Conservation (phyloP, 2,329 filamentous ascomycete species). For the Exutisphaerella laricina region DNA sequence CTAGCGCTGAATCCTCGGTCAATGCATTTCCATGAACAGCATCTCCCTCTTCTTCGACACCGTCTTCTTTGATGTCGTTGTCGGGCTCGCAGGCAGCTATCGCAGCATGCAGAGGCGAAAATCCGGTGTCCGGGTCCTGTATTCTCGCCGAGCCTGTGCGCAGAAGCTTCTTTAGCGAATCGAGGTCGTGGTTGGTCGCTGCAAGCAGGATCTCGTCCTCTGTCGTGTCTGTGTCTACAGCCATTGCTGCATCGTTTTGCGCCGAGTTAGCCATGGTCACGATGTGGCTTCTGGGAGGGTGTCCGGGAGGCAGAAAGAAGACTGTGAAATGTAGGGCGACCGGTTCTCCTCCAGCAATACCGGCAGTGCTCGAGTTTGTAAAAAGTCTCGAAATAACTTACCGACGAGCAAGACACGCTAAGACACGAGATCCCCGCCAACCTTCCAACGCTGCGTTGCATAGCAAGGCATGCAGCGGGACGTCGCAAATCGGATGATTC, state of each 20-base stretch:
- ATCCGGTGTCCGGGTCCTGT: constrained; percentile 78
- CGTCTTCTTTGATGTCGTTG: constrained; percentile 32
- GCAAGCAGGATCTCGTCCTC: constrained; percentile 60
- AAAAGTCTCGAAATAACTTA: too few relatives aligned
- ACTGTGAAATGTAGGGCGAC: not conserved
- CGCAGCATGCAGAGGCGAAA: constrained; percentile 82
- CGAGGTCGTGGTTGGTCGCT: constrained; percentile 61
- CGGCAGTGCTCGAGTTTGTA: too few relatives aligned
- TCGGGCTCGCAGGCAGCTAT: constrained; percentile 58
- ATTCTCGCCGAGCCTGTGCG: constrained; percentile 58
- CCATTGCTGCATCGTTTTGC: constrained; percentile 17
- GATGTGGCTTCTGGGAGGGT: not conserved
- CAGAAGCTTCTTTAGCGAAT: constrained; percentile 64
- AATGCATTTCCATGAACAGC: constrained; percentile 31
- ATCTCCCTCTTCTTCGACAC: constrained; percentile 30
- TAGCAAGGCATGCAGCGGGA: too few relatives aligned
- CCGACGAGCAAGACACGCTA: too few relatives aligned
- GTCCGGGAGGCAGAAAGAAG: constrained; percentile 3
- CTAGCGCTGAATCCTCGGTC: constrained; percentile 55
- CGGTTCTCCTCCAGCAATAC: too few relatives aligned
- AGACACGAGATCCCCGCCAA: too few relatives aligned
- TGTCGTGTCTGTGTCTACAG: constrained; percentile 40
- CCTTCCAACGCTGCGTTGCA: too few relatives aligned
- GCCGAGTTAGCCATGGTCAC: constrained; percentile 8
- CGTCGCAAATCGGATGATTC: too few relatives aligned